Base-by-base conservation (phyloP, 495 filamentous ascomycete species). In the Venustampulla echinocandica region DNA sequence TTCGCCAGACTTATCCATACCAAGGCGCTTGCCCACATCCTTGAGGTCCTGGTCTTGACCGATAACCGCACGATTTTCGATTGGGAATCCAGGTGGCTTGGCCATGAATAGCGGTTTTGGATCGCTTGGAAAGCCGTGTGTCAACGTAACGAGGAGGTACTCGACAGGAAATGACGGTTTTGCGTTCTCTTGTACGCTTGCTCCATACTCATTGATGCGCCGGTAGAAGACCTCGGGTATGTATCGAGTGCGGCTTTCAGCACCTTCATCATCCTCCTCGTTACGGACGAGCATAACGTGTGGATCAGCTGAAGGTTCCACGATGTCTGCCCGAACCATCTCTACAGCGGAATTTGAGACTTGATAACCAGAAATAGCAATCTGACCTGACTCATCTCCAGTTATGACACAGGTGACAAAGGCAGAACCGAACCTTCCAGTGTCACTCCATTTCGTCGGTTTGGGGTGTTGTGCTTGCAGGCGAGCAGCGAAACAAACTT, bases 181-280 rank as follows among this genome's bases (percentile, higher is more conserved):
- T 21, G 93, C 92, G 58, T 95, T 97, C 58, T 97, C 86, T 61
- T 95, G 93, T 1, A 97, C 92, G 57, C 85, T 94, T 44, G 82
- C 85, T 5, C 93, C 93, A 57, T 99, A 94, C 61, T 97, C 90
- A 62, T 99, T 97, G 58, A 95, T 89, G 45, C 80, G 76, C 37
- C 92, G 80, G 65, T 90, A 99, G 68, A 97, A 97, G 13, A 99
- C 92, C 53, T 99, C 92, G 2, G 93, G 92, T 33, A 97, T 94
- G 58, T 99, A 99, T 38, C 89, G 75, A 20, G 82, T 82, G 45
- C 76, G 80, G 63, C 76, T 85, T n/a, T 64, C 67, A 21, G 65
- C 69, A 46, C 73, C 77, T 43, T 90, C 84, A 27, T 90, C 85
- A 55, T 88, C 85, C 38, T 95, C 87, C 60, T 95, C 92, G 21